phyloP scores from a whole-genome alignment of 805 yeast species.

The Wickerhamomyces tratensis region DNA sequence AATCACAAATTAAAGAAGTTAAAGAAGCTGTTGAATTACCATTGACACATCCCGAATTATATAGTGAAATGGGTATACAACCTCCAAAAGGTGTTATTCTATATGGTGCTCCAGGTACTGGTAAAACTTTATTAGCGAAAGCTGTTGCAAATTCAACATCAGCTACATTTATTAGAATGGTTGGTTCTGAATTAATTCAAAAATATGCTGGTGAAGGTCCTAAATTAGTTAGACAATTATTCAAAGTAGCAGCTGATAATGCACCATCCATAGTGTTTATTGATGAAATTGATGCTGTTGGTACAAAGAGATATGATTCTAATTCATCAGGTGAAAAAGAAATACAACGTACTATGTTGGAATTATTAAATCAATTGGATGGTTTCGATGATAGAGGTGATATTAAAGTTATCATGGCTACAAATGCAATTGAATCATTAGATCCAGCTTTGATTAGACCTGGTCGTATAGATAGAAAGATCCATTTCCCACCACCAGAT shows the following conservation, averaged over 20 bases:
- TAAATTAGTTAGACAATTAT: conserved; percentile 83
- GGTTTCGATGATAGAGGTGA: conserved; percentile 97
- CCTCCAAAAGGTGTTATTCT: conserved; percentile 97
- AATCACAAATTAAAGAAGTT: conserved; percentile 92
- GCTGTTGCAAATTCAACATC: conserved; percentile 98
- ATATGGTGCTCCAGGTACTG: conserved; percentile 98
- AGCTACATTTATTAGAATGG: conserved; percentile 92
- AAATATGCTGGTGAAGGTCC: conserved; percentile 98
- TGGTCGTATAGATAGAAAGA: conserved; percentile 94
- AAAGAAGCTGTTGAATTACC: conserved; percentile 97
- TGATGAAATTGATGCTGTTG: conserved; percentile 98
- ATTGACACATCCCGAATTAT: conserved; percentile 89
- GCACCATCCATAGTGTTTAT: conserved; percentile 98
- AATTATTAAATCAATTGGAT: conserved; percentile 86
- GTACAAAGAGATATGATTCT: conserved; percentile 93
- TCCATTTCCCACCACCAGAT: conserved; percentile 93
- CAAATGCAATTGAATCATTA: conserved; percentile 85
- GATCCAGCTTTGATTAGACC: conserved; percentile 97
- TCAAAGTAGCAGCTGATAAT: conserved; percentile 93
- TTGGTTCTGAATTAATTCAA: conserved; percentile 94
- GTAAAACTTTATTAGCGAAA: conserved; percentile 89
- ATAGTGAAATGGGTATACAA: conserved; percentile 97
- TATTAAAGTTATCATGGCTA: conserved; percentile 97
- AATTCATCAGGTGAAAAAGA: conserved; percentile 92
- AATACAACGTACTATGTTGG: conserved; percentile 96